These are phyloP conservation scores for Fusarium gaditjirri DNA, from an alignment of 2,329 filamentous ascomycete species.

Conservation along the genomic window DNA sequence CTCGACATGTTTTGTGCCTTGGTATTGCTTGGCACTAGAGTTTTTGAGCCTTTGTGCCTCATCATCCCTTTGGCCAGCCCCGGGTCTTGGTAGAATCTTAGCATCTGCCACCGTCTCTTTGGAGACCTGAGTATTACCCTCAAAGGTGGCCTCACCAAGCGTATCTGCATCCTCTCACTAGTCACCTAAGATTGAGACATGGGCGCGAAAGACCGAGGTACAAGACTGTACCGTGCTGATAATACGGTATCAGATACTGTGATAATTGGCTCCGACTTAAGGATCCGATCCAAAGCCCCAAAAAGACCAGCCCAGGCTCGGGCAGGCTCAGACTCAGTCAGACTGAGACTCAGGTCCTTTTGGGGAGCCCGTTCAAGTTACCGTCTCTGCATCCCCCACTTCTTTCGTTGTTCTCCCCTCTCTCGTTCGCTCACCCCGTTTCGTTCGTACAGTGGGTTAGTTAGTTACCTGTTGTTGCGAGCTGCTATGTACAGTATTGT, in stretches of 20 bases:
- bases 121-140: background rate
- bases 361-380: constrained; percentile 27
- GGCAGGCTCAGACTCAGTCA: background rate
- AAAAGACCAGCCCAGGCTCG: constrained; percentile 23
- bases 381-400: constrained; percentile 26
- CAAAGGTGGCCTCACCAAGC: constrained; percentile 16
- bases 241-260: constrained; percentile 29
- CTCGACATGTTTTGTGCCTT: constrained; percentile 32
- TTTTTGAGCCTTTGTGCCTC: constrained; percentile 27
- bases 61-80: constrained; percentile 23
- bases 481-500: background rate
- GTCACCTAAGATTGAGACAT: background rate
- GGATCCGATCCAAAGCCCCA: constrained; percentile 31
- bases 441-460: too few species aligned
- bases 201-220: constrained; percentile 7
- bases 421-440: constrained; percentile 21
- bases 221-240: constrained; percentile 26
- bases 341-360: constrained; percentile 29
- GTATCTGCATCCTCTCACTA: constrained; percentile 13
- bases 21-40: constrained; percentile 31
- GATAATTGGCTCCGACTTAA: background rate
- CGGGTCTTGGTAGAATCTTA: constrained; percentile 24
- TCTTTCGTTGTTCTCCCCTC: constrained; percentile 18
- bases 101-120: constrained; percentile 19
- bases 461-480: background rate